A percentile compares a stretch with the other conserved stretches of the same genome.
Evolutionary conservation across 2,329 filamentous ascomycete genomes (phyloP).

Genomic region (Oidium heveae): DNA sequence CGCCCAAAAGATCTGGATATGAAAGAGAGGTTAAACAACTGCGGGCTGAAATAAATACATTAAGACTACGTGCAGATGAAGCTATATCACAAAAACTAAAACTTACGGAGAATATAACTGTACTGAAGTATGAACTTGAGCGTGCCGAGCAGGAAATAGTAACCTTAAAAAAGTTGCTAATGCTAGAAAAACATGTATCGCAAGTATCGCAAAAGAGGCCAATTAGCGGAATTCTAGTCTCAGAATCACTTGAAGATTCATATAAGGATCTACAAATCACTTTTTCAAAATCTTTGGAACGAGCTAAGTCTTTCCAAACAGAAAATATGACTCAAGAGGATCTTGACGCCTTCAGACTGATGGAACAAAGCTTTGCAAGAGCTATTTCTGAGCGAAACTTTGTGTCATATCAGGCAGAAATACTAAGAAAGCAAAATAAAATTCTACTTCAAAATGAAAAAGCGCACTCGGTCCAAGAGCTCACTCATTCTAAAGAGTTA

Average conservation of each 20-base stretch:
- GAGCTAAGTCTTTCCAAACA: constrained; percentile 38
- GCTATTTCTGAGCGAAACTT: constrained; percentile 48
- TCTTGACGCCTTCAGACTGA: constrained; percentile 32
- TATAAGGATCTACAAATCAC: constrained; percentile 53
- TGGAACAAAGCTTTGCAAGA: constrained; percentile 42
- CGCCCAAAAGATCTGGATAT: constrained; percentile 54
- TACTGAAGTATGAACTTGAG: constrained; percentile 89
- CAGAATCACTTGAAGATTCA: constrained; percentile 45
- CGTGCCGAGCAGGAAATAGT: constrained; percentile 80
- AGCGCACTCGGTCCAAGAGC: constrained; percentile 30
- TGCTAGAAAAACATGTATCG: constrained; percentile 54
- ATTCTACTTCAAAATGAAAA: constrained; percentile 30
- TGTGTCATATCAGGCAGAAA: constrained; percentile 37
- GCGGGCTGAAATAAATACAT: constrained; percentile 58
- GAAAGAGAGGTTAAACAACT: constrained; percentile 59
- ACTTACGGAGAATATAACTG: constrained; percentile 69
- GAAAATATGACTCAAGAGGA: constrained; percentile 30
- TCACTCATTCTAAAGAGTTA: constrained; percentile 41
- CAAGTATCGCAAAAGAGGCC: constrained; percentile 26
- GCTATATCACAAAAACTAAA: constrained; percentile 91
- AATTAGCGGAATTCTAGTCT: constrained; percentile 22
- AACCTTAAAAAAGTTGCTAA: constrained; percentile 50
- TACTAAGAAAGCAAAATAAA: constrained; percentile 35
- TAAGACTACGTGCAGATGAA: constrained; percentile 74
- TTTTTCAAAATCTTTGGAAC: constrained; percentile 38